phyloP scores from a whole-genome alignment of 2,329 filamentous ascomycete species.

The Keithomyces neogunnii region DNA sequence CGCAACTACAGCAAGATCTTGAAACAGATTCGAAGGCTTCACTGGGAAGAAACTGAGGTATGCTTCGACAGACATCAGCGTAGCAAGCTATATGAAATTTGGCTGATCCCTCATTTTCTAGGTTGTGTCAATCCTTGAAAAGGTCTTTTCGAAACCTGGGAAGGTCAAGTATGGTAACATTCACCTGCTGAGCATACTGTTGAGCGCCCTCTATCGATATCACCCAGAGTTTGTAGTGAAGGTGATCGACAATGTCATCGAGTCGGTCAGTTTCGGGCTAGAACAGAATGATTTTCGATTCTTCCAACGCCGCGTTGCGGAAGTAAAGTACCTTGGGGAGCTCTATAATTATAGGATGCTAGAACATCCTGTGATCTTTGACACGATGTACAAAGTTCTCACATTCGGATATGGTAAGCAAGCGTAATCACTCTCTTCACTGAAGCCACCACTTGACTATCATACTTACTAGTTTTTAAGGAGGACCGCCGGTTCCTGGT shows the following conservation, averaged over 20 bases:
- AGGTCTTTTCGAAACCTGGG: conserved; percentile 89
- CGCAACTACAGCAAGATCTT: conserved; percentile 88
- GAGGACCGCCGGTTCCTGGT: conserved; percentile 73
- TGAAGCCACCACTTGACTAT: not conserved
- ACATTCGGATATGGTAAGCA: conserved; percentile 74
- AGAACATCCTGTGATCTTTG: conserved; percentile 91
- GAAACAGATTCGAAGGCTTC: conserved; percentile 88
- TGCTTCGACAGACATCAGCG: conserved; percentile 5
- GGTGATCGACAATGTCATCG: conserved; percentile 87
- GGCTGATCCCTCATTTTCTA: conserved; percentile 14
- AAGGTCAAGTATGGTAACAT: conserved; percentile 98
- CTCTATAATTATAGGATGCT: conserved; percentile 97
- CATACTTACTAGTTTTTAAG: conserved; percentile 24
- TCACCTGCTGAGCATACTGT: conserved; percentile 81
- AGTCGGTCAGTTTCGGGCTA: conserved; percentile 78
- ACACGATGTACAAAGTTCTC: conserved; percentile 87
- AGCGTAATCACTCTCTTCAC: not conserved
- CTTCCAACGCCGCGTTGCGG: conserved; percentile 88
- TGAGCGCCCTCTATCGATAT: conserved; percentile 82
- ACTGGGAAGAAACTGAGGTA: conserved; percentile 91
- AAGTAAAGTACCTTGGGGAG: conserved; percentile 93
- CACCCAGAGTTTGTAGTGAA: conserved; percentile 84
- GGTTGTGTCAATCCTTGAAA: conserved; percentile 72
- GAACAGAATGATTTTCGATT: conserved; percentile 97
- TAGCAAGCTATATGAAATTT: not conserved